Evolutionary conservation across 2,329 filamentous ascomycete genomes (phyloP).

Genomic region (Clonostachys solani): DNA sequence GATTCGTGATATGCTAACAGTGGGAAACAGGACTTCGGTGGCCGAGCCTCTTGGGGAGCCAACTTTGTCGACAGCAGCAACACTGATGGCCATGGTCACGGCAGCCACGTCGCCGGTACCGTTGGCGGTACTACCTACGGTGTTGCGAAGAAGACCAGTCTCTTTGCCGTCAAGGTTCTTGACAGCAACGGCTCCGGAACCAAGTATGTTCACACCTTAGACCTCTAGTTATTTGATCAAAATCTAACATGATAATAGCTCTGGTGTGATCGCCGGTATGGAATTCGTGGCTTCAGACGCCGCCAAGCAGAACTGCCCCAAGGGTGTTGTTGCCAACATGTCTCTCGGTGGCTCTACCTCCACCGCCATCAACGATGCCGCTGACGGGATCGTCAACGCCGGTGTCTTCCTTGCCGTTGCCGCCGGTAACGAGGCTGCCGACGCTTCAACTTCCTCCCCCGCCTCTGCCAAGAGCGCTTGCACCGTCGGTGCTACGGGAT

Average conservation of each 20-base stretch:
- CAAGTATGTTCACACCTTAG: slow-evolving; percentile 33
- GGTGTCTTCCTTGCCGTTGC: slow-evolving; percentile 51
- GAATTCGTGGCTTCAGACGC: slow-evolving; percentile 32
- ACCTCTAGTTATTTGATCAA: not conserved
- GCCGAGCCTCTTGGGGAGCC: slow-evolving; percentile 30
- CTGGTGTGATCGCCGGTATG: slow-evolving; percentile 37
- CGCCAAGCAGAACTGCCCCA: slow-evolving; percentile 26
- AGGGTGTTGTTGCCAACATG: slow-evolving; percentile 47
- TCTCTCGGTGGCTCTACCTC: slow-evolving; percentile 45
- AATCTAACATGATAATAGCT: slow-evolving; percentile 13
- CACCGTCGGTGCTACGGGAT: slow-evolving; percentile 42
- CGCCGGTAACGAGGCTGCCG: slow-evolving; percentile 42
- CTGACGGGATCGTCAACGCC: slow-evolving; percentile 29
- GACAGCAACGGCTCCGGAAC: slow-evolving; percentile 26
- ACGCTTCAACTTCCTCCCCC: slow-evolving; percentile 39
- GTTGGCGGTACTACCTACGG: slow-evolving; percentile 35
- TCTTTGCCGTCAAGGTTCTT: slow-evolving; percentile 42
- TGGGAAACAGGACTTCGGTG: slow-evolving; percentile 26
- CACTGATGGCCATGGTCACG: slow-evolving; percentile 38
- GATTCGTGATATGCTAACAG: not conserved
- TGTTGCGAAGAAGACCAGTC: slow-evolving; percentile 37
- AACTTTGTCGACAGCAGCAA: slow-evolving; percentile 30
- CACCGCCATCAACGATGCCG: slow-evolving; percentile 40
- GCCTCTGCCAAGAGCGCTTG: slow-evolving; percentile 38
- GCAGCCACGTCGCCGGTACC: slow-evolving; percentile 41